Evolutionary conservation across 2,329 filamentous ascomycete species (phyloP), one percentile per base, ranked within the genome.

Genomic region (Cytospora piceae): DNA sequence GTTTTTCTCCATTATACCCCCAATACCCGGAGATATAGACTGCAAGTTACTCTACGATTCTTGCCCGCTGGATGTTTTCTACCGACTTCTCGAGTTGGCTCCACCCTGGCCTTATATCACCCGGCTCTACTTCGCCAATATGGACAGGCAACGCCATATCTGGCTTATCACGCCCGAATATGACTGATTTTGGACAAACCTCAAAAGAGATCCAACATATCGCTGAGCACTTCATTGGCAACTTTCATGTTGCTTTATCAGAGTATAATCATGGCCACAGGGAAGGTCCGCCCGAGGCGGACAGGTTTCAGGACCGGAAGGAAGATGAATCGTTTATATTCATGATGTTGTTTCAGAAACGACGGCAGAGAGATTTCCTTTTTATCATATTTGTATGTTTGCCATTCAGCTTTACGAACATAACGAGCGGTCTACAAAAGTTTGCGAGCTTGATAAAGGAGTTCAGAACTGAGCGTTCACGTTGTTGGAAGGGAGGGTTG

Each of bases 1-100:
- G 52, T 60, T 32, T 34, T 22, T 58, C 59, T 57, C 58, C 63
- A 49, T 37, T 63, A 65, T 63, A 66, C 64, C 65, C 65, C 58
- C 52, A 63, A 66, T 66, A 67, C 66, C 65, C 66, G 54, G 57
- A 67, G 66, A 63, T 59, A 57, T 67, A 67, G 66, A 66, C 54
- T 56, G 55, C 63, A 63, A 56, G 54, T 58, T 60, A 59, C 31
- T 42, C 37, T 54, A 57, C 42, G 22, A 63, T 49, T 12, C 61
- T 55, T 57, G 61, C 51, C 56, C 39, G 46, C 29, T 63, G 46
- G 61, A 54, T 51, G 42, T 37, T 51, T 63, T 46, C 39, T 22
- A 57, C 61, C 31, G 42, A 15, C 31, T 37, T 24, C 39, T 57
- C 53, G 61, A 57, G 52, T 37, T 56, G 37, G 31, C 20, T 34